Base-by-base conservation (phyloP, 164 flowering plant species). In the Houttuynia cordata region DNA sequence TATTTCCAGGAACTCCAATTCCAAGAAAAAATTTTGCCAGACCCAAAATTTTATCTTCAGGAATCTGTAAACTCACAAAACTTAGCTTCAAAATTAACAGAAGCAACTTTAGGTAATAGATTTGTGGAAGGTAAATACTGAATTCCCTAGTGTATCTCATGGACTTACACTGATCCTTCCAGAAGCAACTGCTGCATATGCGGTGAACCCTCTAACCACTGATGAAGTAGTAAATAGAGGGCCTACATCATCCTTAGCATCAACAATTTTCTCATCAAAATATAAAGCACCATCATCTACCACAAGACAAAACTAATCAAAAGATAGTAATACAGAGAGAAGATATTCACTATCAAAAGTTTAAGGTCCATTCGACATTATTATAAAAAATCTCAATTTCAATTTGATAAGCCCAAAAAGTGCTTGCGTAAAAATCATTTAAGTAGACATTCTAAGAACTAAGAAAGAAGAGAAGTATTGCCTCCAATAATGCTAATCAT, bases 1-100 rank as follows among this genome's bases (percentile, higher is more conserved):
- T 70, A 67, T 74, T 81, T 30, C 96, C 96, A 62, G 95, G 93
- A 73, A 83, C 72, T 59, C 93, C 97, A 75, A 94, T 65, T 20
- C 88, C 82, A 61, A 94, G 94, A 69, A 94, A 88, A 66, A 80
- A 94, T 62, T 81, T 88, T 37, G 96, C 96, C 78, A 94, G 66
- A 52, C 99, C 96, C 74, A 83, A 67, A 39, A 94, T 69, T 71
- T 82, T 85, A 57, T 84, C 91, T 49, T 82, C 86, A 30, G 90
- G 87, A 71, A 94, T 74, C 97, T 91, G 92, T 67, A 76, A 71
- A 63, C 15, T 57, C 55, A 62, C 67, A 37, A 13, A 49, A 41
- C 55, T 22, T 57, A 55, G 59, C n/a, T 53, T 53, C 30, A 37
- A 40, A n/a, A 52, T 19, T 20, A 22, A 25, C n/a, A 60, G 51